Percentiles rank a stretch among this genome's conserved stretches.
Conservation (phyloP, 1,139 yeast species). For the Taphrina populina region DNA sequence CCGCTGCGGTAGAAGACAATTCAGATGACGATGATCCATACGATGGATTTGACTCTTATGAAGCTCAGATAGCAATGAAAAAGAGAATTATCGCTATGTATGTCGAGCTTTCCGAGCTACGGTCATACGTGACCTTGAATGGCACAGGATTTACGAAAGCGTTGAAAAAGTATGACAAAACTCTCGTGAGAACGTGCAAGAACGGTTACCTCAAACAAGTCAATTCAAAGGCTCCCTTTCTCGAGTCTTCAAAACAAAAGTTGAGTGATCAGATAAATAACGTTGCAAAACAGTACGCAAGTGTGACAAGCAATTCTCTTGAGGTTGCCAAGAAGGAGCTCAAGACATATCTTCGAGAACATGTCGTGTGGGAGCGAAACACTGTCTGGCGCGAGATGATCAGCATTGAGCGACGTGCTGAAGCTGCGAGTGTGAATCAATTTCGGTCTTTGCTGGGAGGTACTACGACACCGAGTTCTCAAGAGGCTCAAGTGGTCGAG, state of each 20-base stretch:
- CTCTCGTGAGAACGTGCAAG: conserved; percentile 62
- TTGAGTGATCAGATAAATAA: conserved; percentile 54
- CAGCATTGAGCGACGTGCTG: conserved; percentile 63
- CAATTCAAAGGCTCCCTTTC: conserved; percentile 51
- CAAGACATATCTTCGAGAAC: conserved; percentile 77
- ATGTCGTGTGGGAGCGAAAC: conserved; percentile 93
- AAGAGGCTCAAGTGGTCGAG: conserved; percentile 34
- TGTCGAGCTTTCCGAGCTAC: conserved; percentile 77
- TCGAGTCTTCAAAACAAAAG: conserved; percentile 49
- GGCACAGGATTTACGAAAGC: conserved; percentile 85
- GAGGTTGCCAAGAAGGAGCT: conserved; percentile 65
- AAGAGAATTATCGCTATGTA: conserved; percentile 65
- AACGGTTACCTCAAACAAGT: conserved; percentile 51
- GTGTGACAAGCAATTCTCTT: conserved; percentile 50
- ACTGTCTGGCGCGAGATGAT: conserved; percentile 97
- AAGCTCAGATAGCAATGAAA: conserved; percentile 64
- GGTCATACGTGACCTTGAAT: conserved; percentile 77
- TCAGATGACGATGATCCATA: conserved; percentile 32
- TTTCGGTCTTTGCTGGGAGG: conserved; percentile 25
- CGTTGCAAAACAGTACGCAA: conserved; percentile 55
- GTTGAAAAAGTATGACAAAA: conserved; percentile 85
- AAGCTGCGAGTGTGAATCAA: conserved; percentile 43
- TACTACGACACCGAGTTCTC: conserved; percentile 33
- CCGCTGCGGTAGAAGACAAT: conserved; percentile 19
- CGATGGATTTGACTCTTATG: conserved; percentile 45